Base-by-base conservation (phyloP, 83 land plant genomes). In the Isoetes engelmannii region DNA sequence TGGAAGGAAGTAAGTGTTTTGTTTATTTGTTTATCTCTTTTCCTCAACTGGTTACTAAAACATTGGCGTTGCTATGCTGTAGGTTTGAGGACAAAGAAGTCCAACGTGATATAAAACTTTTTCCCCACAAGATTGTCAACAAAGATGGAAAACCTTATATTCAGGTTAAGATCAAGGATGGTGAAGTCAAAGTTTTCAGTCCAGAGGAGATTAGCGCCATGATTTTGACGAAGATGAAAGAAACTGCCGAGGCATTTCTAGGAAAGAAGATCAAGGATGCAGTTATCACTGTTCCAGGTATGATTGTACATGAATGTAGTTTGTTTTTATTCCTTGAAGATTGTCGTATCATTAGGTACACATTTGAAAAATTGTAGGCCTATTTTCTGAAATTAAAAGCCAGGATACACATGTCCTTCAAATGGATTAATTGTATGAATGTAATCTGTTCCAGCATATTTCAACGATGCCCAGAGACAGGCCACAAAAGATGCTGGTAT, bases 401-500 rank as follows among this genome's bases (percentile, higher is more conserved):
- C n/a, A n/a, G n/a, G n/a, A n/a, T n/a, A n/a, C n/a, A n/a, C 37
- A 28, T 28, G 37, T 28, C 37, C 37, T 28, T 28, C 1, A n/a
- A 28, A 28, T 28, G 37, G 2, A 28, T 2, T 28, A 28, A 28
- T 28, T 28, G n/a, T 28, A 2, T 28, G 0, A 28, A 28, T 28
- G 2, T 28, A 2, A 28, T 28, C 2, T 0, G 1, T 28, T 28
- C 37, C 81, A 81, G 89, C 89, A 4, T 86, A 86, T 65, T 86
- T 86, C 82, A 86, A 90, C 60, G 95, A 90, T 74, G 92, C 92
- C 41, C 88, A 88, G 71, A 80, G 92, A 60, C 95, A 90, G 81
- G 95, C 95, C 4, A 90, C 95, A 18, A 90, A 87, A 77, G 95
- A 90, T 72, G 95, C 95, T 44, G 95, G 95, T 4, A 56, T 80